phyloP scores from a whole-genome alignment of 2,329 filamentous ascomycete genomes.

The Fusarium duplospermum region DNA sequence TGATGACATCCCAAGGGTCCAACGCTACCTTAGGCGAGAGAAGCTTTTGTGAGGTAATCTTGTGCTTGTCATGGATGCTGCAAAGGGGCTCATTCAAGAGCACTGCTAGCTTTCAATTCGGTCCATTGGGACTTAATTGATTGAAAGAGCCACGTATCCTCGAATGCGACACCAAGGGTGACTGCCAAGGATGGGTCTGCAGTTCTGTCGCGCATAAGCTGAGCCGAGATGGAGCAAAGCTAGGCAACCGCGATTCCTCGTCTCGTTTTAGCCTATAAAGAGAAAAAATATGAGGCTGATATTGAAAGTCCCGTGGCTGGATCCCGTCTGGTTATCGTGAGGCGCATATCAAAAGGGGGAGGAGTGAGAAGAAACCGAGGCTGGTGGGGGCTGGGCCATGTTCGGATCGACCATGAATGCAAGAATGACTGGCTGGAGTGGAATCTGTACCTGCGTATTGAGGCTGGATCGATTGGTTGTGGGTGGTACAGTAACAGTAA shows the following conservation, averaged over 20 bases:
- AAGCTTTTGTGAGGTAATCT: background rate
- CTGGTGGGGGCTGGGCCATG: constrained; percentile 24
- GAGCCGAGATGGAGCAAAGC: background rate
- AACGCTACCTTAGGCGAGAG: background rate
- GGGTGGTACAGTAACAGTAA: background rate
- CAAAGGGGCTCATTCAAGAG: constrained; percentile 11
- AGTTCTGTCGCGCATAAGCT: constrained; percentile 28
- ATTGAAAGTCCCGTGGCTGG: background rate
- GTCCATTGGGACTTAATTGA: background rate
- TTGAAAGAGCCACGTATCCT: constrained; percentile 33
- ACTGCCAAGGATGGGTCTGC: constrained; percentile 5
- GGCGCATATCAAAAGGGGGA: background rate
- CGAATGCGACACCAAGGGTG: background rate
- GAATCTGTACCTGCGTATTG: constrained; percentile 36
- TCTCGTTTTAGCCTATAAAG: background rate
- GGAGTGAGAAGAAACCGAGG: background rate
- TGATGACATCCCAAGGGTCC: constrained; percentile 1
- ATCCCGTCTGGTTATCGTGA: constrained; percentile 13
- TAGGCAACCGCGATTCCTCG: background rate
- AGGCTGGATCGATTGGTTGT: constrained; percentile 15
- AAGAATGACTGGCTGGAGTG: constrained; percentile 2
- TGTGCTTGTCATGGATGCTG: background rate
- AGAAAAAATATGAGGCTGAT: constrained; percentile 5
- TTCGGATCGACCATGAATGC: constrained; percentile 16
- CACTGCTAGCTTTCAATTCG: constrained; percentile 25